Evolutionary conservation across 2,329 filamentous ascomycete genomes (phyloP).

Genomic region (Fusarium albidum): DNA sequence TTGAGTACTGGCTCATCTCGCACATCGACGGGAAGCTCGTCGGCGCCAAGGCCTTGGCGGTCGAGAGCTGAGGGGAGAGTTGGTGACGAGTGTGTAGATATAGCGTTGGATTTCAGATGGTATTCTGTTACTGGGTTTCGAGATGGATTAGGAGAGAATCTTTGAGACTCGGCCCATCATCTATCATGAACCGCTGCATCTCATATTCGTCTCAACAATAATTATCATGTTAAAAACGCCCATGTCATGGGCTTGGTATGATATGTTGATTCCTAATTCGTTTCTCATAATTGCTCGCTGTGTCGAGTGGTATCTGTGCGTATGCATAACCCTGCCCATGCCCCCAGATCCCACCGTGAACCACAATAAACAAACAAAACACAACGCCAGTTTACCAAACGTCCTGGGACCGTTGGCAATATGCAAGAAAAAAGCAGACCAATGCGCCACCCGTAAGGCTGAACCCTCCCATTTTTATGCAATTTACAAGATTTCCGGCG

Average conservation of each 20-base stretch:
- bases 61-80: conserved; percentile 62
- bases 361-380: not conserved
- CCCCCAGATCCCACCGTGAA: not conserved
- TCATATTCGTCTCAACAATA: not conserved
- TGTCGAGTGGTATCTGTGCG: conserved; percentile 25
- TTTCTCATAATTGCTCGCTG: conserved; percentile 29
- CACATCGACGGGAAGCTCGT: conserved; percentile 70
- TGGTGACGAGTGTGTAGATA: not conserved
- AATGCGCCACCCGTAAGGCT: not conserved
- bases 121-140: no score
- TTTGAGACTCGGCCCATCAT: no score
- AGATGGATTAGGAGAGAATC: no score
- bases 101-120: conserved; percentile 2
- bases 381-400: conserved; percentile 16
- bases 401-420: conserved; percentile 5
- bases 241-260: no score
- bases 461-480: not conserved
- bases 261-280: conserved; percentile 8
- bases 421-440: conserved; percentile 18
- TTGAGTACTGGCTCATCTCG: conserved; percentile 83
- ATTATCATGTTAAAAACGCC: not conserved
- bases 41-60: conserved; percentile 78
- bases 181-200: no score
- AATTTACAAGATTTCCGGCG: conserved; percentile 25
- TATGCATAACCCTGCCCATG: no score